These are phyloP conservation scores for Vachellia pachyceras DNA, from an alignment of 306 rosid genomes.

Conservation along the genomic window DNA sequence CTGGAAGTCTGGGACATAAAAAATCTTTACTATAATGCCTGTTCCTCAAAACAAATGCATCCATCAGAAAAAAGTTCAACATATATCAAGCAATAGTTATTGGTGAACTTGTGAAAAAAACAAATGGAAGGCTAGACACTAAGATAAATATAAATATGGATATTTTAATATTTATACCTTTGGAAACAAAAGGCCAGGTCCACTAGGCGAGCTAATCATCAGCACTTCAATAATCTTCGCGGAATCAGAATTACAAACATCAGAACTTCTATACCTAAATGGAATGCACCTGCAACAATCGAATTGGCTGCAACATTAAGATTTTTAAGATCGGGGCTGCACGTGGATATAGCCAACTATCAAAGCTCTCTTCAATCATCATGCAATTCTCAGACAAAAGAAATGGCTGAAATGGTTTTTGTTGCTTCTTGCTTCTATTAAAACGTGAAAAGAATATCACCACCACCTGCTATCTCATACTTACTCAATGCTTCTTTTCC, in stretches of 20 bases:
- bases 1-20: not conserved
- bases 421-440: not conserved
- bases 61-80: not conserved
- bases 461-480: not conserved
- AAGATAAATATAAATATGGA: not conserved
- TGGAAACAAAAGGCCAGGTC: constrained; percentile 83
- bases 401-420: not conserved
- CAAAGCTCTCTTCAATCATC: constrained; percentile 5
- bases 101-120: not conserved
- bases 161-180: constrained; percentile 53
- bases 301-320: constrained; percentile 43
- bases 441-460: constrained; percentile 5
- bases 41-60: constrained; percentile 1
- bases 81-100: not conserved
- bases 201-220: constrained; percentile 79
- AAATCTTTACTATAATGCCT: not conserved
- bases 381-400: constrained; percentile 20
- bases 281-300: constrained; percentile 68
- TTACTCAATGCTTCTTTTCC: not conserved
- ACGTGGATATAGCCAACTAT: not conserved
- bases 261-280: constrained; percentile 57
- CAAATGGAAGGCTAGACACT: not conserved
- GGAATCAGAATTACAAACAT: constrained; percentile 36
- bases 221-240: constrained; percentile 68
- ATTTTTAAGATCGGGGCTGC: constrained; percentile 25